Percentiles rank a stretch among this genome's conserved stretches.
Conservation (phyloP, 441 rosid species). For the Arabidopsis hybrid region DNA sequence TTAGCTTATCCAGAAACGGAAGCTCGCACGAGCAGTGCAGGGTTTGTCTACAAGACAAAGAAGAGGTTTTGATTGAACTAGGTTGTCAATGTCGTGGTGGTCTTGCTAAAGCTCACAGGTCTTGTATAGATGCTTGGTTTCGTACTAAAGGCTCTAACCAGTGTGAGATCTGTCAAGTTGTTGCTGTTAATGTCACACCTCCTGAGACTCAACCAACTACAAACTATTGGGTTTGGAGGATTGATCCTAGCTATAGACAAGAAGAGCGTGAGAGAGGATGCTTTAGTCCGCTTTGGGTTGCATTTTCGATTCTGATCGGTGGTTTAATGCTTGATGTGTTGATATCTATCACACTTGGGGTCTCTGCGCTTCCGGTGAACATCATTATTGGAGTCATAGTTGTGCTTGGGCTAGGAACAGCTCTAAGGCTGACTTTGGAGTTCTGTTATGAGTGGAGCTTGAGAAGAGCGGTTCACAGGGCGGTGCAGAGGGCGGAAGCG, state of each 20-base stretch:
- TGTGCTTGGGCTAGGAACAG: slow-evolving; percentile 90
- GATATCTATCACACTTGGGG: slow-evolving; percentile 84
- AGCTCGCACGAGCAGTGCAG: slow-evolving; percentile 86
- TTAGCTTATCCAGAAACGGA: slow-evolving; percentile 53
- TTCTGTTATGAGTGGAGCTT: slow-evolving; percentile 86
- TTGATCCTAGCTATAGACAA: slow-evolving; percentile 69
- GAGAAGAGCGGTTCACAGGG: slow-evolving; percentile 76
- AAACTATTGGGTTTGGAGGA: slow-evolving; percentile 85
- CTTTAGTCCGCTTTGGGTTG: slow-evolving; percentile 90
- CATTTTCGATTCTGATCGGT: slow-evolving; percentile 86
- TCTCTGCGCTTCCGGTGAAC: slow-evolving; percentile 86
- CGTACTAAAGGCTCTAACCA: slow-evolving; percentile 80
- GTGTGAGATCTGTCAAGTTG: slow-evolving; percentile 88
- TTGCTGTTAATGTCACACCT: slow-evolving; percentile 70
- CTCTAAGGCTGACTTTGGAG: slow-evolving; percentile 75
- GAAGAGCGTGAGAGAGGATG: slow-evolving; percentile 74
- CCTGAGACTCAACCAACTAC: slow-evolving; percentile 72
- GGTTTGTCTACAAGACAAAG: slow-evolving; percentile 90
- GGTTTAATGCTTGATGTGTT: slow-evolving; percentile 87
- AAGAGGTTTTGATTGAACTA: slow-evolving; percentile 76
- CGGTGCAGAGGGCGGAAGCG: slow-evolving; percentile 49
- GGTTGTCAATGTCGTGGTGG: slow-evolving; percentile 93
- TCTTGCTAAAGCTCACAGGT: slow-evolving; percentile 74
- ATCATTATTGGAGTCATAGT: slow-evolving; percentile 89
- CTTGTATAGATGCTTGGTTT: slow-evolving; percentile 92